phyloP scores from a whole-genome alignment of 2,329 filamentous ascomycete genomes.

The Aspergillus ochraceoroseus region DNA sequence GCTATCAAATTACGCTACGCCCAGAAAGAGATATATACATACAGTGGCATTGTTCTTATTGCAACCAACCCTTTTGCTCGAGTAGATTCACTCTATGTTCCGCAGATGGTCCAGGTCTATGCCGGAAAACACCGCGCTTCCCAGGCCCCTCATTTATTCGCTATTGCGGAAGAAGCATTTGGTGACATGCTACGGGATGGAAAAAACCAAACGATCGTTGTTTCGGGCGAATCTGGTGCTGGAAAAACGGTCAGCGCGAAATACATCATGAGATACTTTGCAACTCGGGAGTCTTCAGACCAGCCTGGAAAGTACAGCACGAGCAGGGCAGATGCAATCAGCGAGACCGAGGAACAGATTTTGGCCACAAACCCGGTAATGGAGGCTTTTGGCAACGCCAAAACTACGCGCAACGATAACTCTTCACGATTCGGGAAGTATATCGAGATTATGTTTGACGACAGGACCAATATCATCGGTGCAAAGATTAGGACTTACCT shows the following conservation, averaged over 20 bases:
- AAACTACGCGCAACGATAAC: slow-evolving; percentile 99
- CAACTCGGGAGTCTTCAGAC: slow-evolving; percentile 89
- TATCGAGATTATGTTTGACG: slow-evolving; percentile 99
- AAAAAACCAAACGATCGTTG: slow-evolving; percentile 96
- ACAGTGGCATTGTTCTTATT: slow-evolving; percentile 97
- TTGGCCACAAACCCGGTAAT: slow-evolving; percentile 98
- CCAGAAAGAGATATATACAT: slow-evolving; percentile 99
- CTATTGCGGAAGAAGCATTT: slow-evolving; percentile 97
- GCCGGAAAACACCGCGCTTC: slow-evolving; percentile 94
- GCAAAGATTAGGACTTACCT: slow-evolving; percentile 96
- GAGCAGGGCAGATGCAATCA: slow-evolving; percentile 75
- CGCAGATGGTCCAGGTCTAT: slow-evolving; percentile 99
- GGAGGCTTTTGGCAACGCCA: slow-evolving; percentile 99
- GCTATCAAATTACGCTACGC: slow-evolving; percentile 94
- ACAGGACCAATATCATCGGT: slow-evolving; percentile 90
- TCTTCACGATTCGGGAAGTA: slow-evolving; percentile 99
- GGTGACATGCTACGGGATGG: slow-evolving; percentile 95
- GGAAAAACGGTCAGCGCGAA: slow-evolving; percentile 99
- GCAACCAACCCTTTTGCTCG: slow-evolving; percentile 96
- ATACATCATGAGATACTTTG: slow-evolving; percentile 99
- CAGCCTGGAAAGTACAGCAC: slow-evolving; percentile 73
- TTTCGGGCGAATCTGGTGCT: slow-evolving; percentile 98
- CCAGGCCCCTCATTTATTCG: slow-evolving; percentile 95
- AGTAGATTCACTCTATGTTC: slow-evolving; percentile 96
- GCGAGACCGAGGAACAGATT: slow-evolving; percentile 97